A percentile compares a stretch with the other conserved stretches of the same genome.
phyloP scores from a whole-genome alignment of 306 rosid genomes.

The Gynostemma pentaphyllum region DNA sequence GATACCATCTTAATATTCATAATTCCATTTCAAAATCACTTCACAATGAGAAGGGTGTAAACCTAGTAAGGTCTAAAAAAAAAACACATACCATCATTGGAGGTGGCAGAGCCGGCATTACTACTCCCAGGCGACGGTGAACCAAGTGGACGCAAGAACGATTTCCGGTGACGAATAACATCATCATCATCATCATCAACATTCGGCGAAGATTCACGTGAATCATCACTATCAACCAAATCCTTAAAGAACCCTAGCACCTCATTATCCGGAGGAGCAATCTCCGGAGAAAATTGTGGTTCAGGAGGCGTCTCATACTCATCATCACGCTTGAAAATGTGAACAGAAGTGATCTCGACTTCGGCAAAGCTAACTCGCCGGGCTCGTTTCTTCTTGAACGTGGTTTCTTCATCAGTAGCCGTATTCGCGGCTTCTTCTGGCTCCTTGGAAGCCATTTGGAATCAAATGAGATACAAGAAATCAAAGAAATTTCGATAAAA shows the following conservation, averaged over 20 bases:
- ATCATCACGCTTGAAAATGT: constrained; percentile 68
- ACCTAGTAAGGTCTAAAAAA: not conserved
- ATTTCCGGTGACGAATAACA: constrained; percentile 18
- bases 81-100: constrained; percentile 28
- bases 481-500: not conserved
- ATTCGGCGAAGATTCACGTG: constrained; percentile 17
- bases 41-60: too few relatives aligned
- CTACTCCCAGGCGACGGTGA: constrained; percentile 45
- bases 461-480: not conserved
- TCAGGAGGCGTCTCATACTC: constrained; percentile 39
- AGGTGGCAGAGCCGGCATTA: constrained; percentile 29
- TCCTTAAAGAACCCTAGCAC: constrained; percentile 46
- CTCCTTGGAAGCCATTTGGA: constrained; percentile 36
- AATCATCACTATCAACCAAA: constrained; percentile 44
- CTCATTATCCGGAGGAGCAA: constrained; percentile 11
- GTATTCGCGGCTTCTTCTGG: constrained; percentile 36
- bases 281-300: constrained; percentile 21
- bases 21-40: too few relatives aligned
- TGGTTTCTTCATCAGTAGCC: constrained; percentile 46
- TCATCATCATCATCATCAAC: constrained; percentile 21
- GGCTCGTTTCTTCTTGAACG: constrained; percentile 38
- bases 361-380: constrained; percentile 98
- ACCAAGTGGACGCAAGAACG: constrained; percentile 33
- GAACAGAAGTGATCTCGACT: constrained; percentile 86
- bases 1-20: too few relatives aligned